Conservation (phyloP, 768 basidiomycete genomes). For the Naganishia friedmannii region DNA sequence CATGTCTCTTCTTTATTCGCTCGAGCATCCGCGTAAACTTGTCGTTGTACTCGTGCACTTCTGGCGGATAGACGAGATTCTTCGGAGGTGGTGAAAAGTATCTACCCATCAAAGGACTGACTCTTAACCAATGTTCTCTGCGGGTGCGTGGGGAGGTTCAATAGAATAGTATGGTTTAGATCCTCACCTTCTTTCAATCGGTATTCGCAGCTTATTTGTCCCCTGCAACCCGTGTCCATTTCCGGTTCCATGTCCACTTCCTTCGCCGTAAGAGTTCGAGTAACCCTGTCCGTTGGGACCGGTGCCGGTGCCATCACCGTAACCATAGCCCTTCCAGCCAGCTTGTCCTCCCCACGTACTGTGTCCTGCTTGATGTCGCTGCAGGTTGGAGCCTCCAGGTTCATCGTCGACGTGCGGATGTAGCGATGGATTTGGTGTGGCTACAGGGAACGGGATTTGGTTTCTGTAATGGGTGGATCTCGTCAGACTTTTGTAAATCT, state of each 20-base stretch:
- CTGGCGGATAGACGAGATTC: slow-evolving; percentile 76
- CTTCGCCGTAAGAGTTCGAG: slow-evolving; percentile 30
- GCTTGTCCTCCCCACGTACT: slow-evolving; percentile 19
- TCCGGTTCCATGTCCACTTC: slow-evolving; percentile 30
- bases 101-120: slow-evolving; percentile 53
- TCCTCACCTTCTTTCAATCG: slow-evolving; percentile 74
- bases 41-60: slow-evolving; percentile 87
- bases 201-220: slow-evolving; percentile 61
- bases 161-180: not conserved
- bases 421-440: slow-evolving; percentile 49
- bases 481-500: not conserved
- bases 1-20: slow-evolving; percentile 87
- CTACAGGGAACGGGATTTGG: slow-evolving; percentile 69
- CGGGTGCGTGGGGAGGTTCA: too few relatives aligned
- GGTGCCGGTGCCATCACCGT: slow-evolving; percentile 17
- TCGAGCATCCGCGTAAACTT: slow-evolving; percentile 83
- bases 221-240: slow-evolving; percentile 20
- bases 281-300: slow-evolving; percentile 33
- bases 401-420: slow-evolving; percentile 39
- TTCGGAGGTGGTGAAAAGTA: slow-evolving; percentile 77
- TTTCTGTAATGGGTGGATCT: slow-evolving; percentile 37
- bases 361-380: not conserved
- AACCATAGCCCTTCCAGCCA: slow-evolving; percentile 22
- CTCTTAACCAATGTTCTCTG: slow-evolving; percentile 6
- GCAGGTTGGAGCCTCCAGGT: slow-evolving; percentile 13